Conservation (phyloP, 169 alveolate genomes). For the Cryptosporidium ubiquitum region DNA sequence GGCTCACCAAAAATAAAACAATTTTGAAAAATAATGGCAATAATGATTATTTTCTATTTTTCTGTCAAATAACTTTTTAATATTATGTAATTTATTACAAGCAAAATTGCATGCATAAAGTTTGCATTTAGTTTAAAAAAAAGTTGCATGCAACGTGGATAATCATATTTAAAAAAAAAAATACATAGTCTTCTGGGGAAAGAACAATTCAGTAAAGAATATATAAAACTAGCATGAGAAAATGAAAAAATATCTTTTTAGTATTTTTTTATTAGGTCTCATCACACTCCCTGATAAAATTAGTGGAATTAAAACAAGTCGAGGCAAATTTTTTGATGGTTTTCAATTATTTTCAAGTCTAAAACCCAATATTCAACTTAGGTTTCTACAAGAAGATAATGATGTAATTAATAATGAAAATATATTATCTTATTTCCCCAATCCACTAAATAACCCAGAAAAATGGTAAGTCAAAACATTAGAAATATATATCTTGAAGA, state of each 20-base stretch:
- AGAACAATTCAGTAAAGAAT: not conserved
- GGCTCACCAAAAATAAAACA: too few relatives aligned
- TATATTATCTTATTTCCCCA: slow-evolving; percentile 50
- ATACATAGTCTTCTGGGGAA: not conserved
- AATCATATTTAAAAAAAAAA: not conserved
- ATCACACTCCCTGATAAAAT: not conserved
- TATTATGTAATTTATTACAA: not conserved
- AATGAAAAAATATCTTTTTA: slow-evolving; percentile 12
- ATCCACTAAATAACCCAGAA: slow-evolving; percentile 48
- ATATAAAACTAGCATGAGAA: slow-evolving; percentile 9
- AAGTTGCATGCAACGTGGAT: slow-evolving; percentile 27
- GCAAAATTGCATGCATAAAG: not conserved
- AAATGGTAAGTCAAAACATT: slow-evolving; percentile 36
- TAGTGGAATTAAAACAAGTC: not conserved
- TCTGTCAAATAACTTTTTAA: not conserved
- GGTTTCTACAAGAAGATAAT: slow-evolving; percentile 16
- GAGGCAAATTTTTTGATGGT: not conserved
- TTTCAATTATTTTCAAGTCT: not conserved
- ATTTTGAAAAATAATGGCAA: too few relatives aligned
- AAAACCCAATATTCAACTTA: not conserved
- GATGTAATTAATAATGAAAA: slow-evolving; percentile 36
- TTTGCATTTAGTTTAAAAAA: not conserved
- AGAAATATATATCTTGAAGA: not conserved
- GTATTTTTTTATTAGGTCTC: not conserved
- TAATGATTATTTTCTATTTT: too few relatives aligned